Evolutionary conservation across 148 eudicot species (phyloP).

Genomic region (Pouteria glomerata): DNA sequence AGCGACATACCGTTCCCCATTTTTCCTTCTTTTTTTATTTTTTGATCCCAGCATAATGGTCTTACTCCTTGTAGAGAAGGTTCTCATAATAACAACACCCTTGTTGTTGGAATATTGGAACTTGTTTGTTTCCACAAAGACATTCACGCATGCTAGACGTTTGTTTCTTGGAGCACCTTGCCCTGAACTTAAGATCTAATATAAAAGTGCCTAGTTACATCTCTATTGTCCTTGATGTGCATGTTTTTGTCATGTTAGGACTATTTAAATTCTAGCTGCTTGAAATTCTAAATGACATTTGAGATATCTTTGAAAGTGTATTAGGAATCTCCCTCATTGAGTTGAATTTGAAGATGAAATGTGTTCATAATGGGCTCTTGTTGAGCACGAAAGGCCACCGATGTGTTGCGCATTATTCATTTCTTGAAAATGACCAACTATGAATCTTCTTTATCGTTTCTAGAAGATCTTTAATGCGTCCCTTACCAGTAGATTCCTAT

Average conservation of each 20-base stretch:
- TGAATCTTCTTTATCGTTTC: constrained; percentile 23
- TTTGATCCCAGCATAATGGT: not conserved
- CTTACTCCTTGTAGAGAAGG: not conserved
- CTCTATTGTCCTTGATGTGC: not conserved
- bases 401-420: constrained; percentile 13
- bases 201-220: not conserved
- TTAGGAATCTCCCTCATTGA: not conserved
- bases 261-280: not conserved
- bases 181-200: not conserved
- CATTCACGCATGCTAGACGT: not conserved
- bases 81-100: not conserved
- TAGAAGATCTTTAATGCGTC: constrained; percentile 10
- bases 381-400: not conserved
- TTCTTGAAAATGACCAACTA: constrained; percentile 17
- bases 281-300: not conserved
- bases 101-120: constrained; percentile 1
- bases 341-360: not conserved
- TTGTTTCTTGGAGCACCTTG: not conserved
- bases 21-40: not conserved
- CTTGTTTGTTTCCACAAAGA: not conserved
- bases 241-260: not conserved
- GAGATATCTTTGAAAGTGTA: not conserved
- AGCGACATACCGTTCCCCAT: not conserved
- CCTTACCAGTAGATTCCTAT: constrained; percentile 7
- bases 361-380: not conserved